These are phyloP conservation scores for Penicillium parvum DNA, from an alignment of 495 filamentous ascomycete genomes.

Conservation along the genomic window DNA sequence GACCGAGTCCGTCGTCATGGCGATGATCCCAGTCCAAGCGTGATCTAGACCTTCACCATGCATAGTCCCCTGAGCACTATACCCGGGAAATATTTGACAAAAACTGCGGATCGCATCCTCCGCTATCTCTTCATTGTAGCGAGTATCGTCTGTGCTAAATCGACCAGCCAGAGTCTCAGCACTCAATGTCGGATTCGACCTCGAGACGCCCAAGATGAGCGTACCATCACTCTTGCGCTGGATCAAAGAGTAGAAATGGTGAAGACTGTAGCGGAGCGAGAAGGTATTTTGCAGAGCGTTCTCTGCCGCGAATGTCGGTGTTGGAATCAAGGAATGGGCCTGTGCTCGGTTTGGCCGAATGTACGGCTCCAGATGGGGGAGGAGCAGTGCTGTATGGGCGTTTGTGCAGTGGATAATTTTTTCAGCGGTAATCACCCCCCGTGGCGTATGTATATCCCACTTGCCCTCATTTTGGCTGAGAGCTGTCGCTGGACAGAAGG, in stretches of 20 bases:
- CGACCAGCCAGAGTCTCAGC: conserved; percentile 16
- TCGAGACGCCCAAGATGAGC: conserved; percentile 26
- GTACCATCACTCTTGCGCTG: conserved; percentile 26
- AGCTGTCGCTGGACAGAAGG: conserved; percentile 24
- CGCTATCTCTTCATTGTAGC: conserved; percentile 24
- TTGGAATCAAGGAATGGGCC: conserved; percentile 26
- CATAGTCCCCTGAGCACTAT: neutral
- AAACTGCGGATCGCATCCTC: conserved; percentile 24
- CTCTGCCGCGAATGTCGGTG: conserved; percentile 12
- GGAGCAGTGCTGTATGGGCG: conserved; percentile 25
- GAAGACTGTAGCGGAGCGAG: conserved; percentile 27
- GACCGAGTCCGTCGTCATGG: conserved; percentile 31
- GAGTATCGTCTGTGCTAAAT: conserved; percentile 24
- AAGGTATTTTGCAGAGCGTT: conserved; percentile 20
- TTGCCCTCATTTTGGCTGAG: conserved; percentile 5
- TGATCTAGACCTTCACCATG: conserved; percentile 31
- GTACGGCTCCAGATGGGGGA: conserved; percentile 22
- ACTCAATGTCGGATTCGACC: conserved; percentile 25
- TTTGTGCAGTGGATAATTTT: conserved; percentile 32
- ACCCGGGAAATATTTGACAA: conserved; percentile 18
- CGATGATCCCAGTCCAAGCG: conserved; percentile 32
- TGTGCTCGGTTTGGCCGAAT: conserved; percentile 27
- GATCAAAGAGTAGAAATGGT: conserved; percentile 31
- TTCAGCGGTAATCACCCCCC: conserved; percentile 17
- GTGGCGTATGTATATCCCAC: conserved; percentile 25